Conservation (phyloP, 2,329 filamentous ascomycete species). For the Pseudocercospora ulei region DNA sequence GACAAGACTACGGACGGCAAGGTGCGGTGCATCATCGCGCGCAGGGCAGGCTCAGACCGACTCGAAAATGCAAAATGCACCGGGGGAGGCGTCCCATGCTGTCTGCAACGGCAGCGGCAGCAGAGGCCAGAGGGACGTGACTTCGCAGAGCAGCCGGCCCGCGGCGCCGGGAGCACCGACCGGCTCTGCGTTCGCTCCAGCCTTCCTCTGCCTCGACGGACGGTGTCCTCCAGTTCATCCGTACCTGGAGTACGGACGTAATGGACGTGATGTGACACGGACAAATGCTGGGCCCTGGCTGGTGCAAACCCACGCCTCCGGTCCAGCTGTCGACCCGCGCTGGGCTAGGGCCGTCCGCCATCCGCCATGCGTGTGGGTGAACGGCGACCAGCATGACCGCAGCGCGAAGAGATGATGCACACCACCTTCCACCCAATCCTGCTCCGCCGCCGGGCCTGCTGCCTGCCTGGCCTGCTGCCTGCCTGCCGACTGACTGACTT, state of each 20-base stretch:
- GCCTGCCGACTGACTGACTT: background rate
- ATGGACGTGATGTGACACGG: no score
- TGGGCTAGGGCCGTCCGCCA: background rate
- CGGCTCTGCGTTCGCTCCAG: no score
- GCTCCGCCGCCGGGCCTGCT: no score
- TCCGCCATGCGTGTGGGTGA: conserved; percentile 6
- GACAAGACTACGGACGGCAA: conserved; percentile 19
- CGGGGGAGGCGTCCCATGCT: conserved; percentile 5
- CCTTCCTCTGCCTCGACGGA: no score
- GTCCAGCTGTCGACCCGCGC: conserved; percentile 9
- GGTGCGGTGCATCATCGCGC: conserved; percentile 15
- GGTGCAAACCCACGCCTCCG: conserved; percentile 14
- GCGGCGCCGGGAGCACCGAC: conserved; percentile 10
- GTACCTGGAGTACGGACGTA: no score
- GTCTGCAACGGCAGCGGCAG: conserved; percentile 7
- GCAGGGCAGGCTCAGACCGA: conserved; percentile 13
- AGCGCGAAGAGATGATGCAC: conserved; percentile 1
- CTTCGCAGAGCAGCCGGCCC: conserved; percentile 14
- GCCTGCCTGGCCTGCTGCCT: background rate
- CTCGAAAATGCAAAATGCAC: conserved; percentile 14
- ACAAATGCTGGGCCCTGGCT: no score
- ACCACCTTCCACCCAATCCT: no score
- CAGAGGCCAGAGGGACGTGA: conserved; percentile 9
- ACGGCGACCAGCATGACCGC: conserved; percentile 2
- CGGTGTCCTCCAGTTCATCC: no score